Conservation (phyloP, 1,139 yeast species). For the Suhomyces bribrorum region DNA sequence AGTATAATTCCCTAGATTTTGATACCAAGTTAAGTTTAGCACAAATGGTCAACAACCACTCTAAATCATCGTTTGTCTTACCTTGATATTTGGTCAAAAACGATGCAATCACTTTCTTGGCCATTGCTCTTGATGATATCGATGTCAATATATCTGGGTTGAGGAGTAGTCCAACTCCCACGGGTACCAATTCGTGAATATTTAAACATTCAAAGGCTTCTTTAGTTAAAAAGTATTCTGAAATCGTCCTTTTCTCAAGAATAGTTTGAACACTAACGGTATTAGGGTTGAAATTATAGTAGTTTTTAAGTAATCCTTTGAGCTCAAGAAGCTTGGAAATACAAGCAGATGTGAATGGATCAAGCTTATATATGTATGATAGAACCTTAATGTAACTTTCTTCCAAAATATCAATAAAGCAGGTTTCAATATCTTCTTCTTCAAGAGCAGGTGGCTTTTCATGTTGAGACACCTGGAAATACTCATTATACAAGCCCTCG, state of each 20-base stretch:
- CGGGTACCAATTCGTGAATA: conserved; percentile 56
- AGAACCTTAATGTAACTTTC: conserved; percentile 62
- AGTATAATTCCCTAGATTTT: conserved; percentile 55
- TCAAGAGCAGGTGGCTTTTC: conserved; percentile 36
- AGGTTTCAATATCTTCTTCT: conserved; percentile 49
- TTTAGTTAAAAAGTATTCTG: conserved; percentile 60
- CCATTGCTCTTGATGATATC: conserved; percentile 17
- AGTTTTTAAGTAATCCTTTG: conserved; percentile 57
- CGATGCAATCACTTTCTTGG: conserved; percentile 55
- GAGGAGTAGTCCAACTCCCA: conserved; percentile 60
- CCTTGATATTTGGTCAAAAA: conserved; percentile 61
- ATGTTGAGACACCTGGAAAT: conserved; percentile 32
- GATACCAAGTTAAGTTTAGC: conserved; percentile 46
- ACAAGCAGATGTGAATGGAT: conserved; percentile 68
- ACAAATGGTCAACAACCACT: conserved; percentile 70
- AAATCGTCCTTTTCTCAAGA: conserved; percentile 42
- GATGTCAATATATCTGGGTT: conserved; percentile 31
- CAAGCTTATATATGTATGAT: conserved; percentile 61
- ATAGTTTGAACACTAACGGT: conserved; percentile 16
- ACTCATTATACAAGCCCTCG: conserved; percentile 33
- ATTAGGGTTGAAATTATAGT: conserved; percentile 29
- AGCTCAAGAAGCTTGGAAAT: conserved; percentile 65
- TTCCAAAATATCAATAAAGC: conserved; percentile 60
- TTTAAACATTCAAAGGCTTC: conserved; percentile 60
- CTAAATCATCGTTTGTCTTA: conserved; percentile 70